Evolutionary conservation across 176 grass and related monocot genomes (phyloP), one percentile per base, ranked within the genome.

Genomic region (Carex parvula): DNA sequence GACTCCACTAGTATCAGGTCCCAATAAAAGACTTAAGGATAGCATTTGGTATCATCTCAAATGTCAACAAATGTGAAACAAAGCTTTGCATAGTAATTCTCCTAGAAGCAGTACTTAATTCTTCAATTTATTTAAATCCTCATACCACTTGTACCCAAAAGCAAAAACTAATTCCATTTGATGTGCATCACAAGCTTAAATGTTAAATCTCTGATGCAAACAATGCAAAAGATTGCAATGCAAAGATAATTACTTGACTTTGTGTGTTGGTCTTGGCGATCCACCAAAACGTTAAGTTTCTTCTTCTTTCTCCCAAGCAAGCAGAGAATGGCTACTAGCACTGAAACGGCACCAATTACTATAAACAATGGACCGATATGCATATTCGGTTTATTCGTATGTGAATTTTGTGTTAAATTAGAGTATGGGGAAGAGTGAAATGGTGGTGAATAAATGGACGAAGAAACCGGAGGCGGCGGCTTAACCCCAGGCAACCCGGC

Each of bases 251-350:
- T 21, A 56, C 22, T 24, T 58, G 69, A 22, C 39, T 18, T 57
- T n/a, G 14, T 33, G n/a, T 18, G 53, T 17, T 88, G 88, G 87
- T 70, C 87, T 18, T 82, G 64, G 75, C 64, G 60, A 50, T 75
- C 81, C 5, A 93, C 81, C 18, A 88, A 58, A 0, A 50, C 84
- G 2, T 82, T 75, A 32, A 30, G 44, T 54, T 54, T 86, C 83
- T 86, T 90, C 81, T 56, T 93, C 61, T 61, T 90, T 65, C 64
- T 84, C 65, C 61, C 80, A 3, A 65, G 16, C 41, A 91, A 17
- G 20, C 79, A 29, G 1, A 90, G 37, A 75, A 90, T 58, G 52
- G 81, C 59, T 26, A 87, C 59, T 4, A 90, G 3, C 13, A 90
- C 52, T 9, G 64, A 83, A 56, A 88, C 62, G 42, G 86, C 8